Conservation (phyloP, 2,329 filamentous ascomycete species). For the Colletotrichum camelliae region DNA sequence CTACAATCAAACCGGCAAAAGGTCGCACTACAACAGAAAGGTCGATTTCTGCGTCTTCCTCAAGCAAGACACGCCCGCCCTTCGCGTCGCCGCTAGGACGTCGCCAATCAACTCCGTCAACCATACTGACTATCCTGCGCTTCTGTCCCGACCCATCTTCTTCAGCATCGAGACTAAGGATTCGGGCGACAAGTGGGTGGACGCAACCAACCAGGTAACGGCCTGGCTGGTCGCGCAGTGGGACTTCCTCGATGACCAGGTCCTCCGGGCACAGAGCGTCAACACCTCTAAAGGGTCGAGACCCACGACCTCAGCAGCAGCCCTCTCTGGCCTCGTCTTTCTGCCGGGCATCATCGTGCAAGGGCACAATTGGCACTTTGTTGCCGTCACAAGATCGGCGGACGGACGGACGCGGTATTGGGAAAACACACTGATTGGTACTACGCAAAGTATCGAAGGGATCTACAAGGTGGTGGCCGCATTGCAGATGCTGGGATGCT, state of each 20-base stretch:
- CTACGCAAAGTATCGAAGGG: constrained; percentile 15
- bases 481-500: constrained; percentile 8
- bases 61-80: not conserved
- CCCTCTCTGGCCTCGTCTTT: not conserved
- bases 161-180: constrained; percentile 13
- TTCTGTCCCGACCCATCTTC: not conserved
- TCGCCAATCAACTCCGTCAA: not conserved
- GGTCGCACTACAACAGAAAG: not conserved
- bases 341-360: constrained; percentile 24
- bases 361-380: constrained; percentile 25
- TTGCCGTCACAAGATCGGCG: constrained; percentile 19
- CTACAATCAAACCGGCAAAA: not conserved
- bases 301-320: not conserved
- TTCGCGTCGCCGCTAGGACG: not conserved
- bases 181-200: not conserved
- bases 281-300: not conserved
- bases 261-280: not conserved
- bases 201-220: not conserved
- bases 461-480: constrained; percentile 20
- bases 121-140: not conserved
- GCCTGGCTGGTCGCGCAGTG: not conserved
- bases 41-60: not conserved
- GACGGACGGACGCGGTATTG: not conserved
- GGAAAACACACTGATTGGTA: constrained; percentile 1
- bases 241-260: not conserved